Base-by-base conservation (phyloP, 192 early-diverging fungal species). In the Coemansia sp. region DNA sequence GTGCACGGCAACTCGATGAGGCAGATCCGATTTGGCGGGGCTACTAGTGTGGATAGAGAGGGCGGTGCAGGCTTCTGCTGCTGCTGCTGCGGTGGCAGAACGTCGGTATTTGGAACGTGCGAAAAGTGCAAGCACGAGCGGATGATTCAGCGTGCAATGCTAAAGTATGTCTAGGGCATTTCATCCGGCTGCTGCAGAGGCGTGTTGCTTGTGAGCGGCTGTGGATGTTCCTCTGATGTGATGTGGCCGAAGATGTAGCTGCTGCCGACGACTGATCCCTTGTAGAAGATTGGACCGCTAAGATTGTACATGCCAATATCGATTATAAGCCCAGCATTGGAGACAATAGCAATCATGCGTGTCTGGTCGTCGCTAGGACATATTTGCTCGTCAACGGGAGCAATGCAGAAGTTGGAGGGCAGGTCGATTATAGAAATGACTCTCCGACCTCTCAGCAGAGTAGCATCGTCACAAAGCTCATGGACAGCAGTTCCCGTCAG, bases 371-470 rank as follows among this genome's bases (percentile, higher is more conserved):
- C 69, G 68, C 75, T 76, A 18, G 79, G 79, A 18, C 71, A 70
- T 62, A 82, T 64, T 12, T 37, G 75, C 65, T 82, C 79, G 61
- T 82, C 79, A 39, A 49, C 71, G 4, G 79, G 79, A 9, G 79
- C 60, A 18, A 82, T 76, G 71, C 79, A 82, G 61, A 82, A 82
- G 50, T 70, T 73, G 23, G 66, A 38, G 2, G 79, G 79, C 58
- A 82, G 60, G 40, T 82, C 79, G 13, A 76, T 71, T 47, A 68
- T 65, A 9, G 79, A 82, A 7, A 82, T 58, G 3, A 66, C 56
- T 42, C 65, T 62, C 6, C 49, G 58, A 16, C 42, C 58, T 9
- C 54, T 57, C 56, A 70, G 59, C 19, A 47, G 19, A 11, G 56
- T 52, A 19, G 68, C 53, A 23, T 19, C 42, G 42, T 77, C 68